Evolutionary conservation across 306 rosid genomes (phyloP), one percentile per base, ranked within the genome.

Genomic region (Cicer arietinum): DNA sequence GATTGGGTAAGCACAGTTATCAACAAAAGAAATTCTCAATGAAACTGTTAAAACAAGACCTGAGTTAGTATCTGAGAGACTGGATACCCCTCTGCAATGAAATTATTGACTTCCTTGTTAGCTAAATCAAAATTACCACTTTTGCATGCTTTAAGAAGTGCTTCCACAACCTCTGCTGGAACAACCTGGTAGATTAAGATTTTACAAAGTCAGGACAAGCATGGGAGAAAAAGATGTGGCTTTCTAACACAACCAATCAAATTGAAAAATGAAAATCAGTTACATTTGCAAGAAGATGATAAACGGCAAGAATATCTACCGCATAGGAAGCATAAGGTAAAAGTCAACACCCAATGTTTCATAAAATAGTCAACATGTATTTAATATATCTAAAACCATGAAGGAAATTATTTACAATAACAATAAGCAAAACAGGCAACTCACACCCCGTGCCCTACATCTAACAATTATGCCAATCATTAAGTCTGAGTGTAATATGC

Each of bases 21-120:
- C 76, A 58, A 69, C 40, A 61, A 45, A 52, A 78, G n/a, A 54
- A 22, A 4, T 18, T 20, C 64, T 7, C 14, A 73, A 39, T n/a
- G 46, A 39, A 68, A 64, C 39, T 64, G 69, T 77, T 25, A 39
- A 78, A 74, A 18, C 8, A 40, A 76, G 43, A 90, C 95, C 93
- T 89, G 97, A 18, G 84, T 86, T 66, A 94, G 87, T 86, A 94
- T 86, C 81, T 92, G 99, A 72, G 96, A 84, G 80, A 83, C 97
- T 1, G 99, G 97, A 81, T 94, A 94, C 74, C 99, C 99, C 67
- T 94, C 99, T 42, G 96, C 99, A 66, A 92, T 86, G 67, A 86
- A 87, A 84, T 88, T 83, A 77, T 88, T 86, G 81, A 90, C 99
- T 84, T 90, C 93, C 87, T 92, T 89, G 84, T 94, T 90, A 43